Evolutionary conservation across 495 filamentous ascomycete species (phyloP), one percentile per base, ranked within the genome.

Genomic region (Apodospora peruviana): DNA sequence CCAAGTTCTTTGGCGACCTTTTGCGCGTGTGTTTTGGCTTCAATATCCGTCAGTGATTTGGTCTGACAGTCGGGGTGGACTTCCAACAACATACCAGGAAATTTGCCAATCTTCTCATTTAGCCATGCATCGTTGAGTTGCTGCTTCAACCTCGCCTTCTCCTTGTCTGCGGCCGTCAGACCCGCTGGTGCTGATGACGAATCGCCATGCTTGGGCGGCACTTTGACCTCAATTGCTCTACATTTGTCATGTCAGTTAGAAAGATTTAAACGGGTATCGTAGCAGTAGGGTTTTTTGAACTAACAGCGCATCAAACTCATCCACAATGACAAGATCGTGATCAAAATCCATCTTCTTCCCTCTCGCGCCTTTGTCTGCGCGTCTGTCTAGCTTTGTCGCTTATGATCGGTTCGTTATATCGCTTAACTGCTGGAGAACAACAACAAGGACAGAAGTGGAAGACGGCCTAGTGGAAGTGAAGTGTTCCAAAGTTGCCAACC

Each of bases 21-120:
- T 51, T 78, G 79, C 36, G 86, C 88, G 64, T 96, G 88, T 51
- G 83, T 73, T 62, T 93, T 95, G 24, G 89, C 90, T 91, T 50
- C 3, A 8, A 20, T n/a, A n/a, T 9, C 5, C 19, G 24, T 22
- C 7, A 4, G 24, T 42, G 29, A 57, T 23, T 38, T 21, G 34
- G 18, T n/a, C 4, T 10, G n/a, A 29, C 19, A 21, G 24, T 16
- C 7, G 17, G 34, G 36, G 22, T n/a, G 19, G 16, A 39, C 29
- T 20, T 32, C 14, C n/a, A 23, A 17, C 2, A 23, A 37, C 51
- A 35, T 44, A 62, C 62, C 62, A 16, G 63, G 63, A 35, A 36
- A 66, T 35, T 62, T 66, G 16, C 58, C 59, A 17, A 53, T 18
- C 19, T 57, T 45, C 35, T 55, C 40, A 16, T 52, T 36, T 16